Evolutionary conservation across 108 stramenopile species (phyloP), one percentile per base, ranked within the genome.

Genomic region (Stephanodiscus minutulus): DNA sequence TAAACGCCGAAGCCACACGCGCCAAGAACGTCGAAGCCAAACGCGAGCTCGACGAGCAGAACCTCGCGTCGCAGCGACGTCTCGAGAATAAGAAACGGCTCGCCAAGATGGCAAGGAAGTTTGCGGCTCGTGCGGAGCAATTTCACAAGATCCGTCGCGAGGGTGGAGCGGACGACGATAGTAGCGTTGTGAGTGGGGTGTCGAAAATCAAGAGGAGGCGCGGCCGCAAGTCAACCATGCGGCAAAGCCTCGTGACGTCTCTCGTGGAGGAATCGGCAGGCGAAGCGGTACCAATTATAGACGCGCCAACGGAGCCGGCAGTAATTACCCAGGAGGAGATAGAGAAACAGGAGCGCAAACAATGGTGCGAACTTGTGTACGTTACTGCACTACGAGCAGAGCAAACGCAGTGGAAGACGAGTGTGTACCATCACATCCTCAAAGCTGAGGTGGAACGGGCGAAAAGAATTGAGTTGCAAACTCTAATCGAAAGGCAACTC

Each of bases 81-180:
- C 28, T 24, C 0, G 73, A 74, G 35, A 81, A 81, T 52, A 72
- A 73, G 22, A 59, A 70, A 39, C 73, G 62, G 53, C 31, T 74
- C 12, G 80, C 74, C 17, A 43, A 33, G 25, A 74, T 63, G 41
- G 73, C 80, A 10, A 70, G 70, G 29, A 81, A 81, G 48, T 74
- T 81, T 41, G 80, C 80, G 29, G 80, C 80, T 0, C 69, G 73
- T 54, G 73, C 80, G 4, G 63, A 70, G 43, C 41, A 62, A 46
- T 74, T 81, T 47, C 73, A 81, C 56, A 68, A 81, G 43, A 68
- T 74, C 36, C 80, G 80, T 39, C 55, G 35, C 28, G 68, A 48
- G 41, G 68, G 68, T 20, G 64, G 27, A 43, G 52, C 31, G 18
- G 77, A 77, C 21, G 80, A 81, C 28, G 80, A 74, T 28, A 55